Base-by-base conservation (phyloP, 106 monocot genomes). In the Agapanthus africanus region DNA sequence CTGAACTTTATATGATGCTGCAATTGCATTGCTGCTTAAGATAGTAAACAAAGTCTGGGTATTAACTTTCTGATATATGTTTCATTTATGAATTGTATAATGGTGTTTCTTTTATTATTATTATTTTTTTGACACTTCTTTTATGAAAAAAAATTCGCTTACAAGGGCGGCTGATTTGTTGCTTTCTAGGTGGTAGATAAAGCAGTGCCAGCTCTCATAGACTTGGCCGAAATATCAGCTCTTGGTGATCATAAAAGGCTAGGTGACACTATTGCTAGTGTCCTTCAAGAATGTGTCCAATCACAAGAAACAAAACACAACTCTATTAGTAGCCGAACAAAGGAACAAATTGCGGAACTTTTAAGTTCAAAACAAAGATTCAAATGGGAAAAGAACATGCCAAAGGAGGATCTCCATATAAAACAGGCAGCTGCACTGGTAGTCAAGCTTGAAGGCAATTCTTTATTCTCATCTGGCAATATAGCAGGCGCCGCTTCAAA, bases 371-470 rank as follows among this genome's bases (percentile, higher is more conserved):
- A 72, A 56, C 79, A 94, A 73, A 76, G 78, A 36, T 52, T 80
- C 41, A 87, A 84, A 70, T 74, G 72, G 71, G 94, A 90, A 68
- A 97, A 92, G 70, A 82, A 47, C 59, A 80, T 90, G 82, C 84
- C 85, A 5, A 97, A 92, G 74, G 90, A 90, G 69, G 94, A 94
- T 65, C 84, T 94, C 15, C 87, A 84, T 40, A 87, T 90, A 59
- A 90, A 94, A 73, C 87, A 94, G 41, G 90, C 87, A 14, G 90
- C 90, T 16, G 82, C 90, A 31, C 65, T 94, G 39, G 87, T 94
- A 52, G 80, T 90, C 51, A 94, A 90, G 68, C 78, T 94, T 15
- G 94, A 94, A 85, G 94, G 94, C 2, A 94, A 94, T 70, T 90
- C 94, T 42, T 74, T 90, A 22, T 94, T 94, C 56, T 90, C 94